Evolutionary conservation across 148 eudicot genomes (phyloP).

Genomic region (Heliosperma pusillum): DNA sequence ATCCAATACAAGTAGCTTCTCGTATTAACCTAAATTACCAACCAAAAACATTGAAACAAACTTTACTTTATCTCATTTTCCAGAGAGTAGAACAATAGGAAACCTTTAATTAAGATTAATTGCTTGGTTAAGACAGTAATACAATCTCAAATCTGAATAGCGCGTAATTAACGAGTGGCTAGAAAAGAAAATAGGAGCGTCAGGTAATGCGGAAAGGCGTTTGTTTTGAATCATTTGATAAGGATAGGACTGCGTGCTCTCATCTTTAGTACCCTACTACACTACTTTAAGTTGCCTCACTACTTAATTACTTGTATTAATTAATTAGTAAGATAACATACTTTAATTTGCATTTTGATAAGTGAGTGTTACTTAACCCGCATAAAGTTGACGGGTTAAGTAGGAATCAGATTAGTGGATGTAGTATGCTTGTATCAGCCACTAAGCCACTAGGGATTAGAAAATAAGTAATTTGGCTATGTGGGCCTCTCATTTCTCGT

Average conservation of each 20-base stretch:
- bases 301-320: not conserved
- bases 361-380: not conserved
- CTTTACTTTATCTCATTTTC: slow-evolving; percentile 1
- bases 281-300: not conserved
- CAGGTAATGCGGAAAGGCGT: not conserved
- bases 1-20: not conserved
- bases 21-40: not conserved
- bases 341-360: not conserved
- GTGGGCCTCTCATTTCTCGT: no score
- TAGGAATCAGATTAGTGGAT: slow-evolving; percentile 9
- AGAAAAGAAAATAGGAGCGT: not conserved
- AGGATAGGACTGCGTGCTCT: not conserved
- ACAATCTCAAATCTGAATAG: not conserved
- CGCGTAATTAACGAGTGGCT: slow-evolving; percentile 9
- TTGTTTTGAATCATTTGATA: slow-evolving; percentile 11
- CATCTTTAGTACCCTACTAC: not conserved
- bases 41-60: not conserved
- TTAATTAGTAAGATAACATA: slow-evolving; percentile 13
- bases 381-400: slow-evolving; percentile 6
- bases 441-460: not conserved
- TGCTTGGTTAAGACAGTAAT: slow-evolving; percentile 8
- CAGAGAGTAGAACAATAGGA: not conserved
- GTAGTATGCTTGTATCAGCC: not conserved
- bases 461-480: not conserved
- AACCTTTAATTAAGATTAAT: not conserved